Base-by-base conservation (phyloP, 139 green algal genomes). In the Chlorella sp. region DNA sequence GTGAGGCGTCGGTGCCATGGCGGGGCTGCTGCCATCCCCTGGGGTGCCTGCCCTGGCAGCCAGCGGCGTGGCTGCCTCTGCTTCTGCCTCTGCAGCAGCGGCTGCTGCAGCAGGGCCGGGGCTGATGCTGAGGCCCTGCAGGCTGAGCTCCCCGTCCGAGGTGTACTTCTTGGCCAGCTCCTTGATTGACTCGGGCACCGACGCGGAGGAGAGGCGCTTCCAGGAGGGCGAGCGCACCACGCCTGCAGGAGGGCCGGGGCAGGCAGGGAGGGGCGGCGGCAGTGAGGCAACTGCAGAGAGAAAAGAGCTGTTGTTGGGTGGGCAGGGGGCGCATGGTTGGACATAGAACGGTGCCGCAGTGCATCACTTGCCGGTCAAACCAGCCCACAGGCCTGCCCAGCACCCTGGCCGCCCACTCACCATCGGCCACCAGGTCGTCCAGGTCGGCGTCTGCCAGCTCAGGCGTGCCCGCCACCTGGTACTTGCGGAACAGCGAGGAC, bases 401-500 rank as follows among this genome's bases (percentile, higher is more conserved):
- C 69, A 75, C 9, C 69, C 36, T 12, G 21, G 12, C 57, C 34
- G 11, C 28, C n/a, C 9, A 26, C 41, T 79, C 21, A 57, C 69
- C 82, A 23, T 51, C 69, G 3, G 21, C 81, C 30, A 65, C 70
- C 32, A 87, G 34, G 21, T 55, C 64, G 4, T 83, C 82, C 38
- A 78, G 51, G 44, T 83, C 70, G 12, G 34, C 65, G 3, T 82
- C 72, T 36, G 28, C 28, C 73, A 86, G 73, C 21, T 86, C 81
- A 16, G 83, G 83, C 4, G 83, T 88, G 41, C 51, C 82, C 20
- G 63, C 65, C 67, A 26, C 34, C 36, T 72, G 55, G 56, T 89
- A 89, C 67, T 84, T 89, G 65, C 34, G 72, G 38, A 90, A 82
- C 65, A 90, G 65, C 11, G 70, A 78, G 3, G 86, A 87, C n/a